Evolutionary conservation across 768 basidiomycete genomes (phyloP).

Genomic region (Roridomyces roridus): DNA sequence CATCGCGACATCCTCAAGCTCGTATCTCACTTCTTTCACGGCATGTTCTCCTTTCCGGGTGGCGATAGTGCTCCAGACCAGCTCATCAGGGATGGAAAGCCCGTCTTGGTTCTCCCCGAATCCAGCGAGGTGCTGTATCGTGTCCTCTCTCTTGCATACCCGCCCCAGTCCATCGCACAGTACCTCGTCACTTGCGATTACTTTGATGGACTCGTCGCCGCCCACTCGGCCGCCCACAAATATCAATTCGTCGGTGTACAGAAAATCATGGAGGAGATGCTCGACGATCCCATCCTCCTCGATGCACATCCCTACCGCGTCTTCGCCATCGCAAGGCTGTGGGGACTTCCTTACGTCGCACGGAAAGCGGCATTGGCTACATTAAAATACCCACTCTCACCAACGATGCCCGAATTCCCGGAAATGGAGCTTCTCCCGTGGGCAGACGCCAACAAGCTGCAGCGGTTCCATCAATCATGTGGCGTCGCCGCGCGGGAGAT

Average conservation of each 20-base stretch:
- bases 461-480: not conserved
- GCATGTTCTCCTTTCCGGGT: no score
- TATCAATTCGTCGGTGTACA: not conserved
- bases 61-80: no score
- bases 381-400: not conserved
- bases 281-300: not conserved
- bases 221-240: conserved; percentile 2
- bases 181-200: no score
- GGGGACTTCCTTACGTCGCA: not conserved
- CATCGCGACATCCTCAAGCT: no score
- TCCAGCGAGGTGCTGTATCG: no score
- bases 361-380: not conserved
- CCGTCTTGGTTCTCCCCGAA: no score
- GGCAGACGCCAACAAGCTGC: not conserved
- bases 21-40: no score
- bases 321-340: conserved; percentile 1
- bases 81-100: no score
- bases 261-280: not conserved
- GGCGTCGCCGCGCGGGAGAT: not conserved
- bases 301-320: not conserved
- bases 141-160: no score
- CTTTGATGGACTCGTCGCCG: not conserved
- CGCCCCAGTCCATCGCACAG: no score
- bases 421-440: not conserved
- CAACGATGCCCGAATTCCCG: no score